Conservation (phyloP, 1,284 basidiomycete species). For the Ustilago shanxiensis region DNA sequence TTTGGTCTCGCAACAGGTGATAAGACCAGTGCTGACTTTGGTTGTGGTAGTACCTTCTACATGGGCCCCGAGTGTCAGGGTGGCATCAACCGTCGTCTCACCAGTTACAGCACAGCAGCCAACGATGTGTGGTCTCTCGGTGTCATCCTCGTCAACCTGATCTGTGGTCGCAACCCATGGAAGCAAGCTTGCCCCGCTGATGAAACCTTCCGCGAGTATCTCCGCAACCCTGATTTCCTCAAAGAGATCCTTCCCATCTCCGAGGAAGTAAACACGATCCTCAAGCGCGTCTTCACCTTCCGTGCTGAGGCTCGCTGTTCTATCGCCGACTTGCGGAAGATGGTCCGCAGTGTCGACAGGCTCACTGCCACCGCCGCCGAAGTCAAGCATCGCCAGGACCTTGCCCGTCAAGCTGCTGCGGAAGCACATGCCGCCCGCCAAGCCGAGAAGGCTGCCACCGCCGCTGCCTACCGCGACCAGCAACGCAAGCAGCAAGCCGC, state of each 20-base stretch:
- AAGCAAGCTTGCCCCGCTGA: conserved; percentile 80
- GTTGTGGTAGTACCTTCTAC: conserved; percentile 95
- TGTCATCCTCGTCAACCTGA: conserved; percentile 90
- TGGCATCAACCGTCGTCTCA: conserved; percentile 74
- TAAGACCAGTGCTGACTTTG: conserved; percentile 87
- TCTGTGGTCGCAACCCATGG: conserved; percentile 90
- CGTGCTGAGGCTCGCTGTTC: conserved; percentile 62
- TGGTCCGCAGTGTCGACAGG: conserved; percentile 57
- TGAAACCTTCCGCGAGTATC: conserved; percentile 75
- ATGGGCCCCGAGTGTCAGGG: conserved; percentile 98
- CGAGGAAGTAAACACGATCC: conserved; percentile 63
- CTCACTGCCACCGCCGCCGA: conserved; percentile 66
- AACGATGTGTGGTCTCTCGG: conserved; percentile 95
- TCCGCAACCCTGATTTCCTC: conserved; percentile 65
- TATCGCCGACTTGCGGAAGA: conserved; percentile 57
- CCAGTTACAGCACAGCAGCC: conserved; percentile 77
- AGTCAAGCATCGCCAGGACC: conserved; percentile 49
- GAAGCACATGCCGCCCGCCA: conserved; percentile 44
- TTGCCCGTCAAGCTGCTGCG: conserved; percentile 45
- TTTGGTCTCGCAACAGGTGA: conserved; percentile 97
- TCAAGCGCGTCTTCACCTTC: conserved; percentile 67
- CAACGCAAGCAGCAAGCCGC: conserved; percentile 43
- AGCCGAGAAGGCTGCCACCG: conserved; percentile 46
- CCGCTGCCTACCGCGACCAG: conserved; percentile 36
- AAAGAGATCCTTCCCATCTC: conserved; percentile 68